Conservation (phyloP, 1,139 yeast genomes). For the Lodderomyces orthopsilosis region DNA sequence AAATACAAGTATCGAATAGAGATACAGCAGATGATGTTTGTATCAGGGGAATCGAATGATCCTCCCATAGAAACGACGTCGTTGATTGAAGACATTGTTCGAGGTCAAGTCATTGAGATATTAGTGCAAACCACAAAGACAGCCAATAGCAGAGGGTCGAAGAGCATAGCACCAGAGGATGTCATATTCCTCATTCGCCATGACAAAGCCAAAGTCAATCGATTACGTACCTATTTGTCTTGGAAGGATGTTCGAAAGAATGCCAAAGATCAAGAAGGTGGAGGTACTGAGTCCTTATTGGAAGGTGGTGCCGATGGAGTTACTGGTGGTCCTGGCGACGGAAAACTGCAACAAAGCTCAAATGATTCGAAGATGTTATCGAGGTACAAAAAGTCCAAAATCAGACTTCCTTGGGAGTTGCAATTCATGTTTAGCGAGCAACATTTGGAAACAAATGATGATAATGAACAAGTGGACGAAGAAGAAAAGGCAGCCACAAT, state of each 20-base stretch:
- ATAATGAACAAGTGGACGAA: constrained; percentile 77
- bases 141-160: constrained; percentile 78
- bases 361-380: constrained; percentile 55
- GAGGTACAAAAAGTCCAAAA: constrained; percentile 72
- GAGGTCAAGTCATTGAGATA: constrained; percentile 91
- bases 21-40: constrained; percentile 98
- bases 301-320: constrained; percentile 33
- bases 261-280: constrained; percentile 92
- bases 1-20: constrained; percentile 79
- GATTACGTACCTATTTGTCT: constrained; percentile 83
- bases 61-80: constrained; percentile 91
- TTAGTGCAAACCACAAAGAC: constrained; percentile 76
- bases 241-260: constrained; percentile 98
- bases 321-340: constrained; percentile 15
- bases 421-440: constrained; percentile 93
- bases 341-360: constrained; percentile 20
- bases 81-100: constrained; percentile 88
- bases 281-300: constrained; percentile 60
- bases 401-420: constrained; percentile 92
- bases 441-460: constrained; percentile 79
- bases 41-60: constrained; percentile 90
- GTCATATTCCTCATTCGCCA: constrained; percentile 88
- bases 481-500: constrained; percentile 86
- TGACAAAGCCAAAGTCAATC: constrained; percentile 90
- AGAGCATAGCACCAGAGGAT: constrained; percentile 87